Evolutionary conservation across 208 protist genomes (phyloP).

Genomic region (Leishmania lainsoni): DNA sequence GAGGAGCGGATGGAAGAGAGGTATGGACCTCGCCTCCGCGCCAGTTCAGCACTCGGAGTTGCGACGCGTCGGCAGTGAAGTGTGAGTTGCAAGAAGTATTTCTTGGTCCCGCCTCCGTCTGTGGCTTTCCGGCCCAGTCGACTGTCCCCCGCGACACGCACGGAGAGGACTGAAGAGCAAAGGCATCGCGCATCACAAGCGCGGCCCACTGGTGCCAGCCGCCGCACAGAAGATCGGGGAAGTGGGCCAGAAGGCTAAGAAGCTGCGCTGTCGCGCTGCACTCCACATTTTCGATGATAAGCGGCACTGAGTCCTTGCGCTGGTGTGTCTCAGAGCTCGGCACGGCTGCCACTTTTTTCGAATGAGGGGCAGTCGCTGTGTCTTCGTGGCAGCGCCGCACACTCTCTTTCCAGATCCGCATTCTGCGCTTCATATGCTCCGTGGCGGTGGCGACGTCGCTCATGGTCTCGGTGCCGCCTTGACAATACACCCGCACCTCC

Average conservation of each 20-base stretch:
- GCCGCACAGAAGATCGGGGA: neutral
- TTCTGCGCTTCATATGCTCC: neutral
- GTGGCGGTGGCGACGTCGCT: neutral
- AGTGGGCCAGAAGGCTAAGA: neutral
- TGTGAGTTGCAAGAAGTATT: too few species aligned
- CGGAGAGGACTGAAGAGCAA: neutral
- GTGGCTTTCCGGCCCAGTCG: neutral
- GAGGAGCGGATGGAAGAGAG: neutral
- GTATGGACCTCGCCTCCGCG: neutral
- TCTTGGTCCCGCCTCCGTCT: neutral
- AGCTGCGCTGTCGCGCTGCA: neutral
- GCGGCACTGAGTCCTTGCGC: neutral
- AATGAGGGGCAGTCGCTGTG: too few species aligned
- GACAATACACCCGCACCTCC: neutral
- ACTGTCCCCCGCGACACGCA: neutral
- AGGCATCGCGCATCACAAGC: conserved; percentile 10
- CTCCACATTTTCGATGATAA: neutral
- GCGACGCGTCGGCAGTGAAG: neutral
- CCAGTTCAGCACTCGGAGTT: neutral
- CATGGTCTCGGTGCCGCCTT: neutral
- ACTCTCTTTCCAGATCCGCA: neutral
- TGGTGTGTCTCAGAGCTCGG: neutral
- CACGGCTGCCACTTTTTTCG: neutral
- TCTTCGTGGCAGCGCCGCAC: neutral
- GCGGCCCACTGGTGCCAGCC: conserved; percentile 1